Evolutionary conservation across 2,329 filamentous ascomycete species (phyloP).

Genomic region (Aurifilum marmelostoma): DNA sequence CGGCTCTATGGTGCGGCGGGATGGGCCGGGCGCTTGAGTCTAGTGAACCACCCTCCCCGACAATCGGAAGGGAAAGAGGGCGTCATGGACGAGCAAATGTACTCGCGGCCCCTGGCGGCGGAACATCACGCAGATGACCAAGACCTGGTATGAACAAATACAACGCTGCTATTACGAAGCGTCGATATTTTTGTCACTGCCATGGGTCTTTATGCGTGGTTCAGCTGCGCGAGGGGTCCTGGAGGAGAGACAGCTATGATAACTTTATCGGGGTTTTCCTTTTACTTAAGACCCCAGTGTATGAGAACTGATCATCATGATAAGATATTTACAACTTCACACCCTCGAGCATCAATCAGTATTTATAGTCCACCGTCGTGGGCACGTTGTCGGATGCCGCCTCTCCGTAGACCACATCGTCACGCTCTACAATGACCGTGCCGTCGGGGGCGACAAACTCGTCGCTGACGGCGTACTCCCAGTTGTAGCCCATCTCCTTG

Average conservation of each 20-base stretch:
- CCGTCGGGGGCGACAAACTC: slow-evolving; percentile 23
- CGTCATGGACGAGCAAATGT: not conserved
- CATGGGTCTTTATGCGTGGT: too few species aligned
- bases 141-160: not conserved
- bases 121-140: not conserved
- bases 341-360: not conserved
- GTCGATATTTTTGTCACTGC: not conserved
- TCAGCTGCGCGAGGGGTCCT: not conserved
- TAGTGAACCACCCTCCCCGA: too few species aligned
- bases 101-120: not conserved
- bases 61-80: not conserved
- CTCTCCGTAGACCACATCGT: slow-evolving; percentile 12
- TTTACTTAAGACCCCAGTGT: not conserved
- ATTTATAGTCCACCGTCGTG: slow-evolving; percentile 13
- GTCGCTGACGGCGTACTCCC: slow-evolving; percentile 21
- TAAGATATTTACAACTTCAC: slow-evolving; percentile 2
- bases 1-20: too few species aligned
- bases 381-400: slow-evolving; percentile 16
- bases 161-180: not conserved
- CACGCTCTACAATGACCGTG: slow-evolving; percentile 21
- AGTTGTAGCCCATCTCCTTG: slow-evolving; percentile 23
- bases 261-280: not conserved
- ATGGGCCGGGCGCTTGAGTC: too few species aligned
- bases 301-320: not conserved
- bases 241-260: not conserved